phyloP scores from a whole-genome alignment of 768 basidiomycete species.

The Cytidiella melzeri region DNA sequence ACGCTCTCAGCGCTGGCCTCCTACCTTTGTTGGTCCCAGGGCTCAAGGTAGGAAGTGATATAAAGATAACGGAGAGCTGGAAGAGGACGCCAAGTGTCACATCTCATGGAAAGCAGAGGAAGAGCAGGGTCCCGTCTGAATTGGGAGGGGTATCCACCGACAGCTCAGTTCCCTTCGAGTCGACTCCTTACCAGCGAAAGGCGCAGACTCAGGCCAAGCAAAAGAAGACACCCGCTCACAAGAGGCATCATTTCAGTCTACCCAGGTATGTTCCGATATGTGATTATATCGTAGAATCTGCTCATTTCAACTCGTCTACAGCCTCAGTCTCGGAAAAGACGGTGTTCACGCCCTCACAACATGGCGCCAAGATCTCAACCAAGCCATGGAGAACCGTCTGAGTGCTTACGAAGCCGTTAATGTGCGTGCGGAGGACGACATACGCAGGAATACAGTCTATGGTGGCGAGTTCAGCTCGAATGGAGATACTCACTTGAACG shows the following conservation, averaged over 20 bases:
- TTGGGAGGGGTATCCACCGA: conserved; percentile 29
- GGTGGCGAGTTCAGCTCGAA: conserved; percentile 17
- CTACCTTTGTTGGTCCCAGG: conserved; percentile 65
- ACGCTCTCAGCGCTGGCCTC: conserved; percentile 62
- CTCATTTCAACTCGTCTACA: conserved; percentile 19
- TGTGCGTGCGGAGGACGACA: conserved; percentile 37
- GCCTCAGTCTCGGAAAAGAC: conserved; percentile 58
- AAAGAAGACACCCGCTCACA: conserved; percentile 47
- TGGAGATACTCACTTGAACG: conserved; percentile 27
- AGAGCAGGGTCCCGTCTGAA: conserved; percentile 20
- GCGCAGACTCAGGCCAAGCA: conserved; percentile 20
- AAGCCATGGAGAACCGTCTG: conserved; percentile 38
- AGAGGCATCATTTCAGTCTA: conserved; percentile 59
- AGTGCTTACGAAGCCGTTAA: conserved; percentile 28
- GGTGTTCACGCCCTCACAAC: conserved; percentile 42
- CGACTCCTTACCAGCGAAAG: conserved; percentile 46
- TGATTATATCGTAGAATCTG: conserved; percentile 1
- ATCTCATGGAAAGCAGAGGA: conserved; percentile 1
- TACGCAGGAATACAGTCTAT: conserved; percentile 38
- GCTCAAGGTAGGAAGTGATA: conserved; percentile 48
- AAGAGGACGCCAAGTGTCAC: conserved; percentile 13
- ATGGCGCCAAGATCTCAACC: conserved; percentile 51
- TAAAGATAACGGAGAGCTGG: conserved; percentile 40
- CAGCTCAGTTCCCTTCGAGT: conserved; percentile 53
- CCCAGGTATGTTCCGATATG: conserved; percentile 43